Evolutionary conservation across 169 alveolate genomes (phyloP).

Genomic region (Cryptosporidium ubiquitum): DNA sequence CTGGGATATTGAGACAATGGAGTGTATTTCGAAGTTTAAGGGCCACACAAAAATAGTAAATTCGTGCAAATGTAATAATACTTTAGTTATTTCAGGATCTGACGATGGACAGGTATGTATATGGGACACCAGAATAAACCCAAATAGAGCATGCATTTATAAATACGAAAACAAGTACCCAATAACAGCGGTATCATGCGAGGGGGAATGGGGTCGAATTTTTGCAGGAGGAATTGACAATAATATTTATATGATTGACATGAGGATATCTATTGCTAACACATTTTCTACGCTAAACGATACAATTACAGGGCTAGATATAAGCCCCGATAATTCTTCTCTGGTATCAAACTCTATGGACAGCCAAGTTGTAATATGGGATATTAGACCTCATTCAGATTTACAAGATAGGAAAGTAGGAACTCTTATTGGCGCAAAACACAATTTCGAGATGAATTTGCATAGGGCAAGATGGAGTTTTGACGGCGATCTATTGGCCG

Average conservation of each 20-base stretch:
- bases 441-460: slow-evolving; percentile 34
- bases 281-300: slow-evolving; percentile 10
- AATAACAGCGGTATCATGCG: slow-evolving; percentile 45
- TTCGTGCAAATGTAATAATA: slow-evolving; percentile 24
- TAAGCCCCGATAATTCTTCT: slow-evolving; percentile 11
- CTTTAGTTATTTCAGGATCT: slow-evolving; percentile 41
- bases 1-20: slow-evolving; percentile 44
- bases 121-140: slow-evolving; percentile 49
- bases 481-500: slow-evolving; percentile 66
- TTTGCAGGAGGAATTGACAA: slow-evolving; percentile 71
- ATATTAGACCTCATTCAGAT: slow-evolving; percentile 52
- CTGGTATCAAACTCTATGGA: slow-evolving; percentile 60
- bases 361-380: slow-evolving; percentile 46
- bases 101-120: slow-evolving; percentile 55
- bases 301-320: slow-evolving; percentile 61
- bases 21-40: slow-evolving; percentile 42
- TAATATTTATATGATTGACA: slow-evolving; percentile 39
- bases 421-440: slow-evolving; percentile 59
- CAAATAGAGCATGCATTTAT: slow-evolving; percentile 38
- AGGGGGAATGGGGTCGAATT: slow-evolving; percentile 7
- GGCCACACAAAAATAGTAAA: slow-evolving; percentile 64
- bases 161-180: slow-evolving; percentile 42
- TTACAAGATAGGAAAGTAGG: slow-evolving; percentile 46
- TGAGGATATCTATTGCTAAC: not conserved
- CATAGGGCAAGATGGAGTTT: slow-evolving; percentile 63